These are phyloP conservation scores for Diaporthe sp. DNA, from an alignment of 2,329 filamentous ascomycete genomes.

Conservation along the genomic window DNA sequence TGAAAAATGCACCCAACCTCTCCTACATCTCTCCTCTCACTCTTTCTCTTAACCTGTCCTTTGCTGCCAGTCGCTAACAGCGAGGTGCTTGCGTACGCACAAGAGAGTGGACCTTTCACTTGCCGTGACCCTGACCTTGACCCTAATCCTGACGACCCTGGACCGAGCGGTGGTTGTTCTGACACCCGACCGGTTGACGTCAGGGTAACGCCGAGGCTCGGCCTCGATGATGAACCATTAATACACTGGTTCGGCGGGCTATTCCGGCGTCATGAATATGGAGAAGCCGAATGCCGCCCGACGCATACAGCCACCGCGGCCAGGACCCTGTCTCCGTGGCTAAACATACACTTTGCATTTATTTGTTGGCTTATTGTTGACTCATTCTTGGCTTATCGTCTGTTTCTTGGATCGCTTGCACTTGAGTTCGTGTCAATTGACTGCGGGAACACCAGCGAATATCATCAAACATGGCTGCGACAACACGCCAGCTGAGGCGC, in stretches of 20 bases:
- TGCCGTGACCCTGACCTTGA: background rate
- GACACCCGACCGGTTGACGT: slow-evolving; percentile 10
- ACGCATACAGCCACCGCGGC: background rate
- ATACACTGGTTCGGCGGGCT: background rate
- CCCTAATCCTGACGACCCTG: background rate
- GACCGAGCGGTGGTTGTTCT: slow-evolving; percentile 2
- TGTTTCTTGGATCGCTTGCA: no score
- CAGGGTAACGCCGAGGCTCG: slow-evolving; percentile 19
- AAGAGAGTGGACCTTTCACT: background rate
- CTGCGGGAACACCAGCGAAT: background rate
- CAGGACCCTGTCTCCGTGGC: slow-evolving; percentile 10
- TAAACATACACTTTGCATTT: background rate
- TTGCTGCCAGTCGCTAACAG: background rate
- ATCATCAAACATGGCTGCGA: slow-evolving; percentile 27
- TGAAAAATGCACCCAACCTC: no score
- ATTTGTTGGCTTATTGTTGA: background rate
- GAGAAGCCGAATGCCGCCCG: slow-evolving; percentile 9
- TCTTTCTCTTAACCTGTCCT: background rate
- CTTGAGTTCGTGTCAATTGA: background rate
- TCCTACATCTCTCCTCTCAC: no score
- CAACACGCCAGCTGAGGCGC: slow-evolving; percentile 31
- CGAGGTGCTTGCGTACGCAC: background rate
- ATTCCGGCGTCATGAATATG: slow-evolving; percentile 8
- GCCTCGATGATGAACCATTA: background rate
- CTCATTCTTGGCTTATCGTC: no score